Evolutionary conservation across 2,329 filamentous ascomycete genomes (phyloP), one percentile per base, ranked within the genome.

Genomic region (Fusarium nurragi): DNA sequence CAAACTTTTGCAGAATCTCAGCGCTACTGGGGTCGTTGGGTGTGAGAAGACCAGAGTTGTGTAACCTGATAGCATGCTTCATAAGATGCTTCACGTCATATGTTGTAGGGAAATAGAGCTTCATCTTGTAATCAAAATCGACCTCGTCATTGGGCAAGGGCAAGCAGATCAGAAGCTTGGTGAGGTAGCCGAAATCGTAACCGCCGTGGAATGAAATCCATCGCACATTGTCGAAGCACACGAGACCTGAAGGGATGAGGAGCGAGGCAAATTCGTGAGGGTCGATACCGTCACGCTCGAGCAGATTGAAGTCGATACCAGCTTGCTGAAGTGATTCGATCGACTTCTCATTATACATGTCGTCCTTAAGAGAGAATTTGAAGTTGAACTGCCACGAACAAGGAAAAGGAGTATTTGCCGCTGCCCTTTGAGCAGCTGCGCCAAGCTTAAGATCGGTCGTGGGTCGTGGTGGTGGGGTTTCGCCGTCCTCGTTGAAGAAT

Each of bases 381-480:
- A 99, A 99, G 83, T 99, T 98, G 84, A 99, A 99, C 71, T 97
- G 94, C 95, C 95, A 99, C 18, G 94, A 96, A 75, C 91, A 96
- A 16, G 92, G 94, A 58, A 93, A 88, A 45, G 86, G 84, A 18
- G 75, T 77, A 59, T 77, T 81, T 46, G 67, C 76, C 19, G 76
- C 78, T 22, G 77, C 76, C 62, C 80, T 77, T 63, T 80, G 76
- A 30, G 73, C 76, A 18, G 73, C 77, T 28, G 74, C 71, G 6
- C 72, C 74, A 19, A 77, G 68, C n/a, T 75, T 75, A 38, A 78
- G 60, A 48, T 85, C 81, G 19, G 78, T 76, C 25, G 78, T 77
- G 26, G 88, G 87, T 65, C 89, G 87, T 12, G 90, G 84, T 4
- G 93, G 92, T 1, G 93, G 92, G 3, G 93, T 88, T 69, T 98